A percentile compares a stretch with the other conserved stretches of the same genome.
Evolutionary conservation across 208 protist species (phyloP).

Genomic region (Leishmania tarentolae): DNA sequence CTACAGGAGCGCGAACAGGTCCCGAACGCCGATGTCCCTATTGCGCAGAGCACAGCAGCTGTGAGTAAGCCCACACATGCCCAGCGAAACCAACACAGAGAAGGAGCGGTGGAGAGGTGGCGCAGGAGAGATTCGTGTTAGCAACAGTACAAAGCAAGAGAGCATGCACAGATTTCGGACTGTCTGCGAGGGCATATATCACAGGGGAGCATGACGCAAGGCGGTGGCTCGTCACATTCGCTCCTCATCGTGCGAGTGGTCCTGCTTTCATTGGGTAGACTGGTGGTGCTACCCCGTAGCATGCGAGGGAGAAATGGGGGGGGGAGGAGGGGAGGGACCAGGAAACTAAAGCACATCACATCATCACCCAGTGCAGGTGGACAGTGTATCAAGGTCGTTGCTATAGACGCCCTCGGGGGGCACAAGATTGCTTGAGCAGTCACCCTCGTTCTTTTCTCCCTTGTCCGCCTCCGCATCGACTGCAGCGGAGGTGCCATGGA

Average conservation of each 20-base stretch:
- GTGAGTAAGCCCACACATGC: background rate
- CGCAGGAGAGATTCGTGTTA: no score
- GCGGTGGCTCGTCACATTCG: background rate
- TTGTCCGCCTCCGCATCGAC: background rate
- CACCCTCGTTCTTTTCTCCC: background rate
- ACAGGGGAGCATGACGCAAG: background rate
- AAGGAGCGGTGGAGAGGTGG: background rate
- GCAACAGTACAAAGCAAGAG: background rate
- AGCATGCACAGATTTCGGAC: background rate
- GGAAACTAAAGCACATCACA: background rate
- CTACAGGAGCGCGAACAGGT: background rate
- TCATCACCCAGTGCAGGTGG: background rate
- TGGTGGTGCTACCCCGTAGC: background rate
- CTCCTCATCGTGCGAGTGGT: background rate
- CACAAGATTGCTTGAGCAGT: constrained; percentile 37
- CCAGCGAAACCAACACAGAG: background rate
- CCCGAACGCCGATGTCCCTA: background rate
- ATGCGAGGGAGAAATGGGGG: background rate
- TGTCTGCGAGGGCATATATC: background rate
- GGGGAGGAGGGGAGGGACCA: background rate
- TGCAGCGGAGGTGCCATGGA: background rate
- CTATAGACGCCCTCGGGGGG: constrained; percentile 18
- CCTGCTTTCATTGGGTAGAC: background rate
- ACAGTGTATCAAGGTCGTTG: background rate
- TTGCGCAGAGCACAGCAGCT: no score